Conservation (phyloP, 2,329 filamentous ascomycete genomes). For the Trichophyton simii region DNA sequence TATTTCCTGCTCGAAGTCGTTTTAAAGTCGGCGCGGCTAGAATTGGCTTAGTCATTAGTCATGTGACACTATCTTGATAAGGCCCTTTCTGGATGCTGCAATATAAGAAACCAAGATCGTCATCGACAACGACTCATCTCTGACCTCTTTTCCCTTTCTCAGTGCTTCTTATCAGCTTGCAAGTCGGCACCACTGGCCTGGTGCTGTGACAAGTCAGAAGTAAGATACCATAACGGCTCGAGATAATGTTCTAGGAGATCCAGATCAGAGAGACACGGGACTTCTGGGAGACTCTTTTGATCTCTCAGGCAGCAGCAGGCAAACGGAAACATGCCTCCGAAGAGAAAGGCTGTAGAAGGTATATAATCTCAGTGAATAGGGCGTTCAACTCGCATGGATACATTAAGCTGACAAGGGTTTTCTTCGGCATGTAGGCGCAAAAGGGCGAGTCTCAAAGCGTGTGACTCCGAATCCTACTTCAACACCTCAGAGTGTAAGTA, state of each 20-base stretch:
- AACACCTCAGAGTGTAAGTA: slow-evolving; percentile 33
- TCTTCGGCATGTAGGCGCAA: slow-evolving; percentile 20
- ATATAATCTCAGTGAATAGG: slow-evolving; percentile 18
- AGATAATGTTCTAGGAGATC: not conserved
- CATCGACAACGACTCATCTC: too few species aligned
- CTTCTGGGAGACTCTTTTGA: slow-evolving; percentile 9
- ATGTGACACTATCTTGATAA: not conserved
- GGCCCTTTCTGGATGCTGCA: not conserved
- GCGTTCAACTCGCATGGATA: not conserved
- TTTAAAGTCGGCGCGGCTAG: not conserved
- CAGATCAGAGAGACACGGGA: not conserved
- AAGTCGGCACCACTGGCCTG: not conserved
- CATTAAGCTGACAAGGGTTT: not conserved
- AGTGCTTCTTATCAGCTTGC: not conserved
- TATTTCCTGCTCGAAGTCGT: not conserved
- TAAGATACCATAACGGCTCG: not conserved
- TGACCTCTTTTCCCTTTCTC: not conserved
- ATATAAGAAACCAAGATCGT: not conserved
- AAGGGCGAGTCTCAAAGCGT: slow-evolving; percentile 37
- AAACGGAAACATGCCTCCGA: slow-evolving; percentile 48
- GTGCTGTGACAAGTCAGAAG: not conserved
- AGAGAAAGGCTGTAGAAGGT: slow-evolving; percentile 54
- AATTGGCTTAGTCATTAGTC: not conserved
- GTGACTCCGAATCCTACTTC: slow-evolving; percentile 34
- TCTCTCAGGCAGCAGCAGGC: not conserved